Evolutionary conservation across 441 rosid genomes (phyloP).

Genomic region (Erodium moschatum): DNA sequence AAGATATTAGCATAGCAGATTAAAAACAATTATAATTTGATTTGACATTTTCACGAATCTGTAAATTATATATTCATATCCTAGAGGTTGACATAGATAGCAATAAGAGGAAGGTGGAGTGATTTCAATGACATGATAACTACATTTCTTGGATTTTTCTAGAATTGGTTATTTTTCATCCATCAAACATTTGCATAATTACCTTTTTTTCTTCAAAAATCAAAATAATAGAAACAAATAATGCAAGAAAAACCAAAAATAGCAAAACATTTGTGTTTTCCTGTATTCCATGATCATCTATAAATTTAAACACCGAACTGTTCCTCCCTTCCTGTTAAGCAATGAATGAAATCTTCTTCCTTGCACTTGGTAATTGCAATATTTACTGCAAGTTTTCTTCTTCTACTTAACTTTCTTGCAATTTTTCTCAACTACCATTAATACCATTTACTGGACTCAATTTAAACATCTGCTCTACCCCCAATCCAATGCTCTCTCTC

Average conservation of each 20-base stretch:
- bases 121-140: background rate
- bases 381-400: conserved; percentile 32
- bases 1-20: too few relatives aligned
- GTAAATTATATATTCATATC: background rate
- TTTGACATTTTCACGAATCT: background rate
- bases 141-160: background rate
- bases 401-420: conserved; percentile 21
- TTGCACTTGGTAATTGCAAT: conserved; percentile 18
- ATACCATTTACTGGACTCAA: conserved; percentile 35
- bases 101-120: background rate
- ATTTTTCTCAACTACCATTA: conserved; percentile 32
- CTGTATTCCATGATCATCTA: too few relatives aligned
- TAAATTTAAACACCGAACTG: background rate
- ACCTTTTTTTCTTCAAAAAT: background rate
- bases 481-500: conserved; percentile 21
- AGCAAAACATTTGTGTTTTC: background rate
- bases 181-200: background rate
- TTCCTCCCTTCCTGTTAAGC: background rate
- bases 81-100: background rate
- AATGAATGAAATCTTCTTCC: background rate
- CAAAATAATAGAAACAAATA: background rate
- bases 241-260: background rate
- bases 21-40: too few relatives aligned
- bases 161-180: background rate
- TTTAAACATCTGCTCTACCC: conserved; percentile 26